Conservation (phyloP, 2,329 filamentous ascomycete species). For the Escovopsis sp. region DNA sequence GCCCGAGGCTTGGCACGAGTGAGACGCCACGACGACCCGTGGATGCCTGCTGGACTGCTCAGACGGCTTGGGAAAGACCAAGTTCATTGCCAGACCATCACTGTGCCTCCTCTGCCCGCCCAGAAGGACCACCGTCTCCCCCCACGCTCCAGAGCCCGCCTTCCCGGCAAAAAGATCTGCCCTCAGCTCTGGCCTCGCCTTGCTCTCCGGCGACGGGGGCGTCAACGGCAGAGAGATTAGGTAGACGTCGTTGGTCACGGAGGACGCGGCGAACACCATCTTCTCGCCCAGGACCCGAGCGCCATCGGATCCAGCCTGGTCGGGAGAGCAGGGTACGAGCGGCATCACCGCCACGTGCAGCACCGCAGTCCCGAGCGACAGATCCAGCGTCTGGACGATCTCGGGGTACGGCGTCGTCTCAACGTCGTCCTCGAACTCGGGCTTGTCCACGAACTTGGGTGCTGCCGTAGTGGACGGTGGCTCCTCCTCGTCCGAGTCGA, state of each 20-base stretch:
- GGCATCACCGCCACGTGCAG: constrained; percentile 41
- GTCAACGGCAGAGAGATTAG: constrained; percentile 44
- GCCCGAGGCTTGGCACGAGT: constrained; percentile 44
- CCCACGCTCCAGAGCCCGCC: constrained; percentile 47
- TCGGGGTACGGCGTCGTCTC: constrained; percentile 37
- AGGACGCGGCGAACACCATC: constrained; percentile 46
- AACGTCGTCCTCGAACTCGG: constrained; percentile 40
- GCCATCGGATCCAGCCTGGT: constrained; percentile 31
- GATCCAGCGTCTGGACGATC: constrained; percentile 43
- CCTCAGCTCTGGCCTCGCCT: constrained; percentile 37
- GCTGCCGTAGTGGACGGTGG: constrained; percentile 17
- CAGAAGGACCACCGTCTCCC: constrained; percentile 40
- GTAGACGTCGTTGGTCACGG: constrained; percentile 39
- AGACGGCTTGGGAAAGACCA: constrained; percentile 27
- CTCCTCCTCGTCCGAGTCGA: constrained; percentile 43
- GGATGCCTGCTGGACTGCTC: constrained; percentile 21
- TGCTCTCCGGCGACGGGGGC: constrained; percentile 45
- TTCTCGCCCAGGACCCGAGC: constrained; percentile 36
- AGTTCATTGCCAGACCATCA: constrained; percentile 39
- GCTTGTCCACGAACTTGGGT: constrained; percentile 32
- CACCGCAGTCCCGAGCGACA: constrained; percentile 41
- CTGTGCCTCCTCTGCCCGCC: constrained; percentile 36
- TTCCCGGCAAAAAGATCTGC: constrained; percentile 34
- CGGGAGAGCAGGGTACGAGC: constrained; percentile 30
- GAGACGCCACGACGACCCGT: constrained; percentile 42